Evolutionary conservation across 768 basidiomycete species (phyloP), one percentile per base, ranked within the genome.

Genomic region (Phanerochaete carnosa): DNA sequence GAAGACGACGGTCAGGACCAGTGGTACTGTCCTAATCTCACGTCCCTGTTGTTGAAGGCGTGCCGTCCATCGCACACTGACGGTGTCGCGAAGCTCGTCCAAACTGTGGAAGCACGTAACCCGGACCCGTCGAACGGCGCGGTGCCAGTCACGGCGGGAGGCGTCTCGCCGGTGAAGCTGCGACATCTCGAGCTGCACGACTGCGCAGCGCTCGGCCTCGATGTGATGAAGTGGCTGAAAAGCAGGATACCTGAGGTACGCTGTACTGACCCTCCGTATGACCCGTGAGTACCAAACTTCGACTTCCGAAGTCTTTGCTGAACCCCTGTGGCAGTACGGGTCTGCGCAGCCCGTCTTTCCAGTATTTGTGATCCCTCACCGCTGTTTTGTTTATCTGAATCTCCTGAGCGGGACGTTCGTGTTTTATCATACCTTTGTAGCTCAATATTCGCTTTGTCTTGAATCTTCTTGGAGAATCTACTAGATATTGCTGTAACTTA

Each of bases 61-160:
- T 91, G 89, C 66, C 83, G 85, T 66, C 78, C 83, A 26, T 85
- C 87, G 66, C 83, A 86, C 67, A 77, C 82, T 25, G 86, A 87
- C 65, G 79, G 78, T 32, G 81, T 89, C 26, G 77, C 78, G 54
- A 87, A 86, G 72, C 79, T 92, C 22, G 87, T 92, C 26, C 82
- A 83, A 69, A 80, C 90, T 74, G 80, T 92, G 23, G 88, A 90
- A 50, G 81, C 82, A 58, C 77, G 90, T 55, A 92, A 92, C 68
- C 90, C 90, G 57, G 74, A 71, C 53, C 68, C 72, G 47, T 71
- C 68, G 53, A 69, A 69, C 12, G 73, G 69, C 26, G 69, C 66
- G 13, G 57, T 67, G 59, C 45, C 64, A n/a, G 45, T 66, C n/a
- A 72, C 75, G 35, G 77, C 77, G 47, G 76, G 75, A 28, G 81